phyloP scores from a whole-genome alignment of 768 basidiomycete species.

The Amanita thiersii region DNA sequence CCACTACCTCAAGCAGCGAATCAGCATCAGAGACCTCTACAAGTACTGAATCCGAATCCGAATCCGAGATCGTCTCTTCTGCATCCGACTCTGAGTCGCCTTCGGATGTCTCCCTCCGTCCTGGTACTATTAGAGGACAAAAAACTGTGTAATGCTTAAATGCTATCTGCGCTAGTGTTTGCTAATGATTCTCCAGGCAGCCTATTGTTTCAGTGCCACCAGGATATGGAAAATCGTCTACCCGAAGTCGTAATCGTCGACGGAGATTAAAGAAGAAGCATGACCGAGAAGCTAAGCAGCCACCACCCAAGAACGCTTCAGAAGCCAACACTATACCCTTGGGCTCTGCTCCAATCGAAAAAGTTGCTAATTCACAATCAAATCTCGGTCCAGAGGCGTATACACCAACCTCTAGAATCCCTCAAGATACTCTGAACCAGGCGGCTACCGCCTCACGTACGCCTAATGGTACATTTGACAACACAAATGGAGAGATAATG shows the following conservation, averaged over 20 bases:
- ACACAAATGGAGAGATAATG: constrained; percentile 18
- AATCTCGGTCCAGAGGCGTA: neutral
- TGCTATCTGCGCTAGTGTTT: neutral
- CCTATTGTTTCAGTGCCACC: constrained; percentile 34
- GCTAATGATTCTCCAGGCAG: constrained; percentile 1
- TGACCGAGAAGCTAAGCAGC: constrained; percentile 10
- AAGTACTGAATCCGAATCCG: constrained; percentile 19
- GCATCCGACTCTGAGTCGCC: constrained; percentile 11
- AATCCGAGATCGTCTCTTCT: constrained; percentile 20
- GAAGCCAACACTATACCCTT: constrained; percentile 39
- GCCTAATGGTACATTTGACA: constrained; percentile 10
- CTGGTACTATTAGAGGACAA: no score
- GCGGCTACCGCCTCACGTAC: constrained; percentile 11
- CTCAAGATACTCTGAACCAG: no score
- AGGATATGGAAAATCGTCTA: constrained; percentile 50
- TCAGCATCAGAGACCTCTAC: neutral
- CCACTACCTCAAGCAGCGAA: neutral
- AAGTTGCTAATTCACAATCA: neutral
- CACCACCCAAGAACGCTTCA: constrained; percentile 23
- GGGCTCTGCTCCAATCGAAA: constrained; percentile 14
- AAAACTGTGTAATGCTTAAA: no score
- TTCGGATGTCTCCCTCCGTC: neutral
- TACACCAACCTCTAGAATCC: neutral
- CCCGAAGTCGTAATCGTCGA: constrained; percentile 50
- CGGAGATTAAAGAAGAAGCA: constrained; percentile 35